Evolutionary conservation across 2,329 filamentous ascomycete species (phyloP), one percentile per base, ranked within the genome.

Genomic region (Pseudopithomyces chartarum): DNA sequence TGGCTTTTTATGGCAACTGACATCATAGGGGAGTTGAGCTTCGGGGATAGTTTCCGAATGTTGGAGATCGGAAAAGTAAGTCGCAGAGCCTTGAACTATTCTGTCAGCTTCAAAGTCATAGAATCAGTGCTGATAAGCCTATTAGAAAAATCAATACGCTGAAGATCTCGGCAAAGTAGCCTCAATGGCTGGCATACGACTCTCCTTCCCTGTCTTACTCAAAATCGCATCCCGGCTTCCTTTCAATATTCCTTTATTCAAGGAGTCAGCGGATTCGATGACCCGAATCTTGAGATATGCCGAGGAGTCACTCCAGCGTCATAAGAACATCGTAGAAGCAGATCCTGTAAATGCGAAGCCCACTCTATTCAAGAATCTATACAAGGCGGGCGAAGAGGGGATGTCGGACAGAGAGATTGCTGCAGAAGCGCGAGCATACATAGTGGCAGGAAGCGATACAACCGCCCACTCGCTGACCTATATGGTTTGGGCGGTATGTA

Each of bases 31-130:
- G 77, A 85, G 49, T 66, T 87, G 6, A 79, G 73, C 1, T 86
- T 87, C 65, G 84, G 84, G 0, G 78, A 85, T n/a, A 82, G 82
- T 0, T 85, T 86, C 55, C 68, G 71, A 0, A 81, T 81, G 73
- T 66, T 87, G 3, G 82, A 86, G 53, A 65, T 67, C 3, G 82
- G 81, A 15, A 67, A 81, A 70, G 82, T 84, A 63, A 57, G 70
- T 17, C 15, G 6, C 34, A 11, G 34, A 13, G 7, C 32, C 15
- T 36, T 13, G 12, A 13, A 36, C 15, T n/a, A n/a, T n/a, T n/a
- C n/a, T n/a, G n/a, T n/a, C n/a, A n/a, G n/a, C n/a, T n/a, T n/a
- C n/a, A n/a, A n/a, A n/a, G n/a, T n/a, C n/a, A n/a, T n/a, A n/a
- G n/a, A 11, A 13, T 36, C 15, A 13, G n/a, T 36, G 17, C 26